Evolutionary conservation across 2,329 filamentous ascomycete genomes (phyloP).

Genomic region (Tolypocladium ovalisporum): DNA sequence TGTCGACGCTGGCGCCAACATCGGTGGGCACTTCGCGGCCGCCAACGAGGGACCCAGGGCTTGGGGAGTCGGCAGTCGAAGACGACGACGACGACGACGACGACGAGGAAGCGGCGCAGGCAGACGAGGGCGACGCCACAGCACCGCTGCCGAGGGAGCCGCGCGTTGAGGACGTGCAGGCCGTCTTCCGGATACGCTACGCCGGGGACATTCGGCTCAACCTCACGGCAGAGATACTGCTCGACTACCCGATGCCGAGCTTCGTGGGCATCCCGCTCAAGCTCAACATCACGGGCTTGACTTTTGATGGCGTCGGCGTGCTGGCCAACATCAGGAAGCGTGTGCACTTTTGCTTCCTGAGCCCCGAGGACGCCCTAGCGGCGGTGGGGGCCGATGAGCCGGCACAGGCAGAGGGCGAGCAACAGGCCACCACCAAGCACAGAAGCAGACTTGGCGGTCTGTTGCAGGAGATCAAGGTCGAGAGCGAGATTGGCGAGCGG

Average conservation of each 20-base stretch:
- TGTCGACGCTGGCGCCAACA: constrained; percentile 49
- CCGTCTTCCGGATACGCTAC: constrained; percentile 85
- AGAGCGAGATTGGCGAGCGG: constrained; percentile 92
- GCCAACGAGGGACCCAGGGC: constrained; percentile 40
- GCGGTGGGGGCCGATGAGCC: constrained; percentile 45
- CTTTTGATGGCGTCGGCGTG: constrained; percentile 90
- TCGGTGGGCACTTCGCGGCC: constrained; percentile 42
- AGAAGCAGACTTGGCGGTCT: constrained; percentile 53
- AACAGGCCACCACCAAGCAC: constrained; percentile 14
- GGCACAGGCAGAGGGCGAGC: constrained; percentile 10
- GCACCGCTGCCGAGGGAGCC: constrained; percentile 45
- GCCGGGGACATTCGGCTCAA: constrained; percentile 78
- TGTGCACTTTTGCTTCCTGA: constrained; percentile 89
- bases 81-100: constrained; percentile 22
- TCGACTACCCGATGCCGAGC: constrained; percentile 97
- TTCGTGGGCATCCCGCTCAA: constrained; percentile 94
- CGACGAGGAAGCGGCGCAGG: constrained; percentile 13
- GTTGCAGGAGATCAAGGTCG: constrained; percentile 85
- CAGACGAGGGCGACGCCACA: not conserved
- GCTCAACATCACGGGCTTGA: constrained; percentile 86
- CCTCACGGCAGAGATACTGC: constrained; percentile 85
- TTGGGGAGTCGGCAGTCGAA: constrained; percentile 24
- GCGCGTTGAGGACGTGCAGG: constrained; percentile 77
- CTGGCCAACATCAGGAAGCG: constrained; percentile 81
- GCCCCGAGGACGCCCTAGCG: constrained; percentile 78